Evolutionary conservation across 768 basidiomycete species (phyloP).

Genomic region (Podaxis sp.): DNA sequence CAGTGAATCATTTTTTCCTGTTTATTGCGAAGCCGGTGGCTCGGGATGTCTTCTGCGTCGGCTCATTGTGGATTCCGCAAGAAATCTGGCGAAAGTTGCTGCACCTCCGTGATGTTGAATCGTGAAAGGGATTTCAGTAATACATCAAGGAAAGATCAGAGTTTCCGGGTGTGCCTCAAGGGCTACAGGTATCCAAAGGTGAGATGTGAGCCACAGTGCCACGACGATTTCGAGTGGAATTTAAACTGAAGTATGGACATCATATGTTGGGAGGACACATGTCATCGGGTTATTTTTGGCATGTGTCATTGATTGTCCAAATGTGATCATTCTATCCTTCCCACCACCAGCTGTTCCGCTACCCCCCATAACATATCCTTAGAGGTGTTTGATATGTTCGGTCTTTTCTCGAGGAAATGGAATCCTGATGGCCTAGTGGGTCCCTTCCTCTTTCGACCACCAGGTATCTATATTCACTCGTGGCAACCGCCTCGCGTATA

Average conservation of each 20-base stretch:
- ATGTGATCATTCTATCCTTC: not conserved
- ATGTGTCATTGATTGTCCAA: not conserved
- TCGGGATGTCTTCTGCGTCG: not conserved
- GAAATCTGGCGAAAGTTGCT: not conserved
- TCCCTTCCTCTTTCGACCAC: not conserved
- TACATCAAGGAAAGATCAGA: not conserved
- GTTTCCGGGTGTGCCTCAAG: not conserved
- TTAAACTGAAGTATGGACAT: not conserved
- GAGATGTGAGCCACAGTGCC: not conserved
- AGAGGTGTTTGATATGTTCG: conserved; percentile 18
- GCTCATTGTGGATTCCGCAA: not conserved
- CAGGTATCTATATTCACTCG: not conserved
- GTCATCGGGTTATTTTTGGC: not conserved
- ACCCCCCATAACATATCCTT: not conserved
- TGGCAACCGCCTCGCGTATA: not conserved
- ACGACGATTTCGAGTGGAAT: not conserved
- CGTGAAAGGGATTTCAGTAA: not conserved
- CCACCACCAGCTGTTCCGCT: not conserved
- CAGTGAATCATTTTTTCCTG: not conserved
- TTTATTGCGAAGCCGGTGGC: not conserved
- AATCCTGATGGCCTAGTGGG: conserved; percentile 43
- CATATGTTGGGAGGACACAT: not conserved
- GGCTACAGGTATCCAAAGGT: not conserved
- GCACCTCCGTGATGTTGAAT: not conserved
- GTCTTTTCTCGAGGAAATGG: conserved; percentile 37